Base-by-base conservation (phyloP, 1,284 basidiomycete genomes). In the Ustilago esculenta region DNA sequence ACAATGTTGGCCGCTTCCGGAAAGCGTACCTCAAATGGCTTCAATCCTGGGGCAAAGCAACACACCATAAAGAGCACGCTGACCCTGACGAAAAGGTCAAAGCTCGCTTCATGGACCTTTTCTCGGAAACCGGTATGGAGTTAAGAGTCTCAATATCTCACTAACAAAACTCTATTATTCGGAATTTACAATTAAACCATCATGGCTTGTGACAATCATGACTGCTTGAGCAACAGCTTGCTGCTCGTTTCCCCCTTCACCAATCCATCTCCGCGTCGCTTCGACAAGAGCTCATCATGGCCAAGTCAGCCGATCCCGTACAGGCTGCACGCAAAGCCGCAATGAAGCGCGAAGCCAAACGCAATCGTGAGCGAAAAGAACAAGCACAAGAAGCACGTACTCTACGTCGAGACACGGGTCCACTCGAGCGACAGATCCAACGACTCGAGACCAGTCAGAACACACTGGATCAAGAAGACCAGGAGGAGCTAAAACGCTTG, bases 241-340 rank as follows among this genome's bases (percentile, higher is more conserved):
- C 27, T 29, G 7, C 27, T 29, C 27, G 27, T 29, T 29, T 12
- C 7, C 12, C 12, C 7, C 27, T 29, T 29, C 7, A 7, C 27
- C 27, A 12, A 7, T 29, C 27, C 27, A 29, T 29, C 27, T 7
- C 27, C 27, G 12, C 27, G 27, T 29, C 27, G 27, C n/a, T n/a
- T n/a, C 27, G 27, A 29, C 27, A 20, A 41, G 44, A 15, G 17
- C 3, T 15, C 40, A 25, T 12, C 18, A 74, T 72, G 54, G 61
- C 67, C 40, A 76, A 69, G 40, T 59, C 68, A 11, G 32, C 55
- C 6, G 81, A 83, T 46, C 77, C 82, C 4, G 82, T 77, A 3
- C 80, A 83, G 43, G 81, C 81, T 5, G 78, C 80, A 29, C 76
- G 82, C 51, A 82, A 82, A 47, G 76, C 76, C 17, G 81, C 75